Evolutionary conservation across 805 yeast species (phyloP).

Genomic region (Teunomyces pallodes): DNA sequence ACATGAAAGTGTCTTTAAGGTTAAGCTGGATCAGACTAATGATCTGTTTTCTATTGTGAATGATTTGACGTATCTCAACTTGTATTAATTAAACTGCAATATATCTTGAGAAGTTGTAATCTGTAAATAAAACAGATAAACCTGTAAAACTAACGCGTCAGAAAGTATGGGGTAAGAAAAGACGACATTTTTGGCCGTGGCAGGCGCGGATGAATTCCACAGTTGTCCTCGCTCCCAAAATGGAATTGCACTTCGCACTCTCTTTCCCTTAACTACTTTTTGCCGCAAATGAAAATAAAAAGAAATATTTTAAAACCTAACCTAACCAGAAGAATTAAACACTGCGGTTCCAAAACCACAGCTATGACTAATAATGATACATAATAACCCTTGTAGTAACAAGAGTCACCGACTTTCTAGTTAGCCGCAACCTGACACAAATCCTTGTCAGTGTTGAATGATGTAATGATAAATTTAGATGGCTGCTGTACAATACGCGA

Average conservation of each 20-base stretch:
- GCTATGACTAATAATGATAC: conserved; percentile 1
- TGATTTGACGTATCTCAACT: no score
- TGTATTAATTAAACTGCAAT: no score
- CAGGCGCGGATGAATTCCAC: neutral
- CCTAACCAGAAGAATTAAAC: conserved; percentile 2
- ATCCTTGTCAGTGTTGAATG: conserved; percentile 27
- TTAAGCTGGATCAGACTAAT: no score
- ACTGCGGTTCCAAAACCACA: neutral
- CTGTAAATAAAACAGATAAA: neutral
- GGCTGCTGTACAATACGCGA: conserved; percentile 3
- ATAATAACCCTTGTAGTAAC: neutral
- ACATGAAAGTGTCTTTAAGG: no score
- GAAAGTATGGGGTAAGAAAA: neutral
- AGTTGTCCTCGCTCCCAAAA: neutral
- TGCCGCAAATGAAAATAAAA: conserved; percentile 5
- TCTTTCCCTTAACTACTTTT: neutral
- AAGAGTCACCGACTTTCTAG: neutral
- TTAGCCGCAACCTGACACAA: conserved; percentile 19
- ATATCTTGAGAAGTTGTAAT: neutral
- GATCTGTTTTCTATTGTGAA: no score
- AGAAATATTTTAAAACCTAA: conserved; percentile 1
- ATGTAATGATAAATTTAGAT: conserved; percentile 32
- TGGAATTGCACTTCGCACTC: neutral
- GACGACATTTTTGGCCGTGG: conserved; percentile 3
- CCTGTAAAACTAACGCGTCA: neutral